Conservation (phyloP, 139 green algal species). For the Chlorella sp. region DNA sequence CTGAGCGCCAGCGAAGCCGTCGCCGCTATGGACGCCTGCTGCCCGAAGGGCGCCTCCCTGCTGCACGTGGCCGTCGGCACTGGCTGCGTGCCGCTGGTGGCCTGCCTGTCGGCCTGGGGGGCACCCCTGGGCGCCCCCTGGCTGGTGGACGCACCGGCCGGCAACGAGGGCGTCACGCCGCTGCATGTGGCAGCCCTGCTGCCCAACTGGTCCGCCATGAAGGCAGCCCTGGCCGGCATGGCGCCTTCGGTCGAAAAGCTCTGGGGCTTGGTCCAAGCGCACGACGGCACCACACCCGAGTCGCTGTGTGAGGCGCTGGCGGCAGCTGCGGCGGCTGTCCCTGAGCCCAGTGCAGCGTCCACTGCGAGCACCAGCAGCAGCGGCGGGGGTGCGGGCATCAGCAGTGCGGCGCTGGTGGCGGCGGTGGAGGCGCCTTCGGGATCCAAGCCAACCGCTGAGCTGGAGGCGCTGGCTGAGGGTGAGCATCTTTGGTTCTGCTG, state of each 20-base stretch:
- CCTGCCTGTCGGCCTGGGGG: slow-evolving; percentile 24
- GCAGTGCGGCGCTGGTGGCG: too few relatives aligned
- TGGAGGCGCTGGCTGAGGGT: too few relatives aligned
- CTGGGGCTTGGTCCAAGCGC: slow-evolving; percentile 7
- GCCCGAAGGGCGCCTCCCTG: slow-evolving; percentile 15
- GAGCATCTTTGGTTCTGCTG: too few relatives aligned
- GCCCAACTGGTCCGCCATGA: slow-evolving; percentile 9
- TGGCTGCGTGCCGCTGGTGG: slow-evolving; percentile 30
- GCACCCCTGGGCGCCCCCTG: slow-evolving; percentile 2
- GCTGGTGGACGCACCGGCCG: background rate
- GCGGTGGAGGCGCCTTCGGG: too few relatives aligned
- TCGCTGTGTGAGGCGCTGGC: slow-evolving; percentile 10
- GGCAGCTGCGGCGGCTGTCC: background rate
- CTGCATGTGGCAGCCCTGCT: slow-evolving; percentile 55
- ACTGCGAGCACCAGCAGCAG: too few relatives aligned
- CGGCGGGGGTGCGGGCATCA: too few relatives aligned
- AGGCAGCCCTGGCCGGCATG: background rate
- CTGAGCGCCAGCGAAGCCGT: slow-evolving; percentile 7
- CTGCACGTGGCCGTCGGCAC: slow-evolving; percentile 49
- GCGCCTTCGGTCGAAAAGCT: slow-evolving; percentile 27
- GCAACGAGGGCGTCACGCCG: slow-evolving; percentile 33
- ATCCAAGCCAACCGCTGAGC: too few relatives aligned
- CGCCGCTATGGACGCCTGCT: slow-evolving; percentile 2
- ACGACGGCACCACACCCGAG: slow-evolving; percentile 32
- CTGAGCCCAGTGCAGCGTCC: too few relatives aligned